Base-by-base conservation (phyloP, 192 early-diverging fungal genomes). In the Backusella liffmaniae region DNA sequence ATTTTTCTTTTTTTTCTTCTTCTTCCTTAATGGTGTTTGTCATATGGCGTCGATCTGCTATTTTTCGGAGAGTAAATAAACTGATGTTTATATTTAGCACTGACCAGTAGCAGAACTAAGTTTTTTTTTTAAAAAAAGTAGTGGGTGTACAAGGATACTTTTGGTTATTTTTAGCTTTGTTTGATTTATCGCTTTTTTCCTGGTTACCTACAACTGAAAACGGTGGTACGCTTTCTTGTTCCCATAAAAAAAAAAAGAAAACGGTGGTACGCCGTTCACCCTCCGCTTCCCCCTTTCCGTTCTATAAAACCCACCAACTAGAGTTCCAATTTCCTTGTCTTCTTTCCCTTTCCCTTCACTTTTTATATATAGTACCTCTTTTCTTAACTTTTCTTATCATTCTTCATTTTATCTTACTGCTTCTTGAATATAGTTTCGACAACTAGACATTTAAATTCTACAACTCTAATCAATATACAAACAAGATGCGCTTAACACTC, bases 401-500 rank as follows among this genome's bases (percentile, higher is more conserved):
- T 41, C 30, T 26, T 0, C 26, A 26, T 26, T 26, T 26, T 26
- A 26, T 26, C 26, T 26, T 73, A 72, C 76, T 67, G 15, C 13
- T n/a, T 44, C n/a, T 16, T 9, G 4, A 30, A 13, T 32, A 42
- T 18, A 26, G n/a, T 53, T 75, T 15, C 26, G 29, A 67, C n/a
- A 32, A 44, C 67, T 26, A 36, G 21, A 23, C 21, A 35, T 5
- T 69, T 41, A 36, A 68, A 18, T 23, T 37, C 36, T 41, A 49
- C 15, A 26, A 66, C 32, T 67, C 15, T 65, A 46, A 39, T 39
- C 10, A 65, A 62, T 30, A 42, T 21, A 70, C 7, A 7, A 49
- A 46, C 13, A 46, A 42, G 21, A 67, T 72, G 70, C 69, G 53
- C 26, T 44, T 30, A 42, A 71, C 32, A 42, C 66, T 34, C 67